Evolutionary conservation across 148 eudicot genomes (phyloP).

Genomic region (Pharnaceum exiguum): DNA sequence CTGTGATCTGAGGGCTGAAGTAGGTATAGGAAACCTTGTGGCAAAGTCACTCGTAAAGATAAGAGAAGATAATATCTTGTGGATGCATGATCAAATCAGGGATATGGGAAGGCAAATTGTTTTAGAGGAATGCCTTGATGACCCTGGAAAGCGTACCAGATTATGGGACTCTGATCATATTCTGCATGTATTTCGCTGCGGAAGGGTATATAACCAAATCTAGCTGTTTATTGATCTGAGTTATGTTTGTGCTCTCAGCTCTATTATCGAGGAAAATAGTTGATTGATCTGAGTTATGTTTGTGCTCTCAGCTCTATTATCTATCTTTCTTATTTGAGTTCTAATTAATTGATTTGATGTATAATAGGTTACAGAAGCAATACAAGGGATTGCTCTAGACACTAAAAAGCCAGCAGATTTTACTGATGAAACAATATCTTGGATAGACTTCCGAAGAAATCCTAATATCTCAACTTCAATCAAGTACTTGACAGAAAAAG

Average conservation of each 20-base stretch:
- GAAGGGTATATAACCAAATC: conserved; percentile 26
- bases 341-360: not conserved
- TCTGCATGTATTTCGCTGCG: conserved; percentile 22
- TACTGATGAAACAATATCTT: not conserved
- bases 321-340: no score
- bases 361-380: conserved; percentile 33
- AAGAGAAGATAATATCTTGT: conserved; percentile 17
- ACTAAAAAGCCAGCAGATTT: conserved; percentile 22
- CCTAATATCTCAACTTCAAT: conserved; percentile 8
- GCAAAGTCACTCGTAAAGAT: conserved; percentile 49
- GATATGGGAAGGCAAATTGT: conserved; percentile 76
- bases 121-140: conserved; percentile 17
- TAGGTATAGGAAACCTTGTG: conserved; percentile 31
- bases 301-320: no score
- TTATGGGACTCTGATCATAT: conserved; percentile 43
- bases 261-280: no score
- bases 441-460: conserved; percentile 4
- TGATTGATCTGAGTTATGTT: no score
- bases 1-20: conserved; percentile 44
- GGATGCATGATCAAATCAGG: conserved; percentile 73
- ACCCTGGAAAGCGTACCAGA: conserved; percentile 43
- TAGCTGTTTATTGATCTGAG: not conserved
- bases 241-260: no score
- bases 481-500: conserved; percentile 10
- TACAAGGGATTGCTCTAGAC: conserved; percentile 42